Base-by-base conservation (phyloP, 2,329 filamentous ascomycete genomes). In the Monilinia laxa region DNA sequence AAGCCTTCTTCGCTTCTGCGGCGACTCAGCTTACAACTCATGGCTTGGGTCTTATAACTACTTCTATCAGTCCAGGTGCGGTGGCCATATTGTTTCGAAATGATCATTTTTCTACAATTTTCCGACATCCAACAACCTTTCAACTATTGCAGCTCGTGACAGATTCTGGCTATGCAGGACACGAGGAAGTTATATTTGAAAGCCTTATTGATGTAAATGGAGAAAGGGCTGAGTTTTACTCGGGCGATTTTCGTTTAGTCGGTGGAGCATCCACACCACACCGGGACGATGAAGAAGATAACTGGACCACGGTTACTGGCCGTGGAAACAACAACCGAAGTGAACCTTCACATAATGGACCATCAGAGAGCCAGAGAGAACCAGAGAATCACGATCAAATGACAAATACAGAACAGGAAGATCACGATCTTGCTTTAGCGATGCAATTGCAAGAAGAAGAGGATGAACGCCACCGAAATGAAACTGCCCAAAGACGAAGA, bases 151-250 rank as follows among this genome's bases (percentile, higher is more conserved):
- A 91, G 0, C 81, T 99, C 3, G 93, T 99, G 18, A 98, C 95
- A 0, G 95, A 99, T 76, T 90, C 92, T 35, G 95, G 95, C 0
- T 99, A 96, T 75, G 88, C 90, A 14, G 85, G 84, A 12, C 92
- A 97, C 72, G 90, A 93, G 20, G 94, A 98, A 76, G 88, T 99
- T 16, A 92, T 99, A 0, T 99, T 95, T 95, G 95, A 99, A 78
- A 95, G 90, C 12, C 82, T 99, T 2, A 89, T 90, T 0, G 94
- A 98, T 73, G 89, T 97, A 28, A 95, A 89, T 62, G 95, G 95
- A 10, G 89, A 91, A 73, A 85, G 85, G 18, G 88, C 91, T 2
- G 91, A 93, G 75, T 92, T 96, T 73, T 92, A 92, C 72, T 92
- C 93, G 0, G 95, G 95, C 1, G 93, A 98, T 74, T 98, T 98